phyloP scores from a whole-genome alignment of 495 filamentous ascomycete genomes.

The Penicillium riverlandense region DNA sequence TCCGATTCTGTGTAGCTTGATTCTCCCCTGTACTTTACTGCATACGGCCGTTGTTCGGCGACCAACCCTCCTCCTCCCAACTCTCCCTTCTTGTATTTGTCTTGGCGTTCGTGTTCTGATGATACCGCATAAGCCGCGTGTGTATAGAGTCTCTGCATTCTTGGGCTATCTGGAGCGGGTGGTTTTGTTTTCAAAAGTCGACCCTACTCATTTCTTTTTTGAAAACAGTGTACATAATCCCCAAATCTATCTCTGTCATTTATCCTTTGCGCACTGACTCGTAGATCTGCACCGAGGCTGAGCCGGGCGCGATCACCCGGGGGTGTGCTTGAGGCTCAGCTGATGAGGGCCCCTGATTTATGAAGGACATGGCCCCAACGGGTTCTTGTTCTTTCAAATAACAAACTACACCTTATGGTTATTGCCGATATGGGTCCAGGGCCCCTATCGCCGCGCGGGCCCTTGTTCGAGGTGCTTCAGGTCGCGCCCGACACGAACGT shows the following conservation, averaged over 20 bases:
- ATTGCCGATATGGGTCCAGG: neutral
- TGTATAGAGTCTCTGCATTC: constrained; percentile 18
- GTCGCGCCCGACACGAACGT: constrained; percentile 20
- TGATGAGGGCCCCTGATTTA: constrained; percentile 3
- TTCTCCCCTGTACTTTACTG: constrained; percentile 17
- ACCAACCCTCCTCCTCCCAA: constrained; percentile 7
- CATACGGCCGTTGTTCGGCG: constrained; percentile 12
- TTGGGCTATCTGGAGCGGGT: constrained; percentile 8
- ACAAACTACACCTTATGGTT: too few species aligned
- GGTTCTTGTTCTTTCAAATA: neutral
- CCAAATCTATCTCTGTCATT: neutral
- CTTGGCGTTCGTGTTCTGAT: constrained; percentile 13
- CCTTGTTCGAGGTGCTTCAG: constrained; percentile 12
- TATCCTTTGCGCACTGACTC: constrained; percentile 7
- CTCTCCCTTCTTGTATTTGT: constrained; percentile 8
- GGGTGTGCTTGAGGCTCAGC: constrained; percentile 11
- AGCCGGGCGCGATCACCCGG: constrained; percentile 11
- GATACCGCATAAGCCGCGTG: constrained; percentile 23
- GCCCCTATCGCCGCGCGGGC: constrained; percentile 1
- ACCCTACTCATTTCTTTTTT: too few species aligned
- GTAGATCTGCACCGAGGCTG: constrained; percentile 4
- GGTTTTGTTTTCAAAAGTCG: constrained; percentile 1
- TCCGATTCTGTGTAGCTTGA: constrained; percentile 11
- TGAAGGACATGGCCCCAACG: neutral
- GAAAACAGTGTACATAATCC: neutral